Evolutionary conservation across 257 asterid genomes (phyloP), one percentile per base, ranked within the genome.

Genomic region (Sherardia arvensis): DNA sequence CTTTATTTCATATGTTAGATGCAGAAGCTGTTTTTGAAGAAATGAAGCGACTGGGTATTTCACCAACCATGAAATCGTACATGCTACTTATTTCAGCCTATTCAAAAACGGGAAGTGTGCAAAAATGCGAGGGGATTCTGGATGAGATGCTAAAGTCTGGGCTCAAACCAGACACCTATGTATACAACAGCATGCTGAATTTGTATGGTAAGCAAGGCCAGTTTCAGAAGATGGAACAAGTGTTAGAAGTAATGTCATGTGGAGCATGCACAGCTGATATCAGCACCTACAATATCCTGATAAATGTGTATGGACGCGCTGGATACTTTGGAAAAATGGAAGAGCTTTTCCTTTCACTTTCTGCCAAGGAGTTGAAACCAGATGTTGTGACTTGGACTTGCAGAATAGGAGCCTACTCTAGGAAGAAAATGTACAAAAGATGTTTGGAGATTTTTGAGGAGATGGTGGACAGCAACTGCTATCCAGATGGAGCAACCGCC

Each of bases 1-100:
- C n/a, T 11, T 53, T 64, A 29, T 49, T 59, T 26, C 36, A 27
- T 20, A 2, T 45, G 49, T 29, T 45, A 87, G 95, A 88, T 43
- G 95, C 97, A 20, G 84, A 90, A 70, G 81, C 88, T 2, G 86
- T 80, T 18, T 90, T 90, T 61, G 85, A 85, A 51, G 90, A 90
- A 76, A 90, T 90, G 97, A 78, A 74, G 66, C 80, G 79, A 27
- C 86, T 85, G 7, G 83, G 86, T 53, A 84, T 90, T 36, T 80
- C 77, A 53, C 94, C 97, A 12, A 87, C 94, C 1, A 75, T 87
- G 95, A 87, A 90, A 74, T 86, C 95, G 38, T 86, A 87, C 80
- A 90, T 82, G 89, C 67, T 86, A 67, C 91, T 89, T n/a, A 61
- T 89, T 66, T 79, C 91, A 17, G 90, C 97, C 68, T 83, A 87